Conservation (phyloP, 495 filamentous ascomycete species). For the Hypomontagnella submonticulosa region DNA sequence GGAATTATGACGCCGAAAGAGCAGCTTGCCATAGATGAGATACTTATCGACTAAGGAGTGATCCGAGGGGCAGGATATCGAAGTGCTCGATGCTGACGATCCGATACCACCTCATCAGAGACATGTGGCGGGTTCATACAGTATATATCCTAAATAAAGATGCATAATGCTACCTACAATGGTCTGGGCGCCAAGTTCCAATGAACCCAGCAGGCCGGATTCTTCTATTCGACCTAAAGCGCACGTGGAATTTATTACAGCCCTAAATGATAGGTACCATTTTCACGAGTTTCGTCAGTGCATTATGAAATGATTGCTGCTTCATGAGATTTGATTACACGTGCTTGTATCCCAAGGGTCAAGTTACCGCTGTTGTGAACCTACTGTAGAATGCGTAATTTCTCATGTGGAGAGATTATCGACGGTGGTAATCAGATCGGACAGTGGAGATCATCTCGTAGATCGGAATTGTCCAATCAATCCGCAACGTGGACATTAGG, state of each 20-base stretch:
- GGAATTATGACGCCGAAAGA: conserved; percentile 1
- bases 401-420: conserved; percentile 23
- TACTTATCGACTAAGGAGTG: neutral
- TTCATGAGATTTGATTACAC: conserved; percentile 8
- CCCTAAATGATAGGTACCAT: neutral
- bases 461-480: conserved; percentile 38
- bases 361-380: neutral
- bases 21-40: conserved; percentile 4
- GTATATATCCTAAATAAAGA: neutral
- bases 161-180: conserved; percentile 9
- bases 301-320: neutral
- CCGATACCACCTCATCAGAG: conserved; percentile 16
- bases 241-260: conserved; percentile 13
- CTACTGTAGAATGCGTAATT: conserved; percentile 6
- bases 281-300: neutral
- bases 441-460: conserved; percentile 6
- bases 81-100: conserved; percentile 18
- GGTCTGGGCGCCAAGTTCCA: conserved; percentile 23
- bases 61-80: neutral
- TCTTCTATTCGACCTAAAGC: conserved; percentile 5
- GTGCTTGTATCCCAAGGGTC: conserved; percentile 16
- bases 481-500: conserved; percentile 37
- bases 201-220: conserved; percentile 24
- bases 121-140: conserved; percentile 11
- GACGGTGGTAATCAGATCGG: neutral